Evolutionary conservation across 768 basidiomycete species (phyloP).

Genomic region (Boletus coccyginus): DNA sequence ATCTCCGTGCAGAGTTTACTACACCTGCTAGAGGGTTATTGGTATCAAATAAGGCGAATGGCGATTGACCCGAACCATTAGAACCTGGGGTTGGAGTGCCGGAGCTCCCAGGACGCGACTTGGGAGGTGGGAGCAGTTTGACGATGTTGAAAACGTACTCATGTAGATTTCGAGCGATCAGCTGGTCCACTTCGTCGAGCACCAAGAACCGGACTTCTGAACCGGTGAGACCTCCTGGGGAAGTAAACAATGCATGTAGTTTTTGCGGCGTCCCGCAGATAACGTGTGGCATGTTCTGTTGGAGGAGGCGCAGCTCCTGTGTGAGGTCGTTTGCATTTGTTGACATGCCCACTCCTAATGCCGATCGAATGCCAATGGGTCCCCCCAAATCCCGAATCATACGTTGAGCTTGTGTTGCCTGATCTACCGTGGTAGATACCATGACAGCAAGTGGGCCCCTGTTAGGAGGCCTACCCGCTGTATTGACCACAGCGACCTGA

Average conservation of each 20-base stretch:
- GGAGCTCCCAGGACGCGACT: slow-evolving; percentile 53
- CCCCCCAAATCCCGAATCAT: slow-evolving; percentile 95
- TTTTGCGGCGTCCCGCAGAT: slow-evolving; percentile 98
- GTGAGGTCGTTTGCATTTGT: slow-evolving; percentile 56
- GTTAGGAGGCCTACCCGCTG: slow-evolving; percentile 51
- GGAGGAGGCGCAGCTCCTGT: slow-evolving; percentile 79
- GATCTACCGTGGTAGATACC: slow-evolving; percentile 97
- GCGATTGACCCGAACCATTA: slow-evolving; percentile 34
- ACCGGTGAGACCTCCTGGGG: slow-evolving; percentile 72
- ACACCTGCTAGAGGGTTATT: slow-evolving; percentile 33
- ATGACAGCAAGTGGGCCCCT: slow-evolving; percentile 85
- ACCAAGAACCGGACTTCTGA: slow-evolving; percentile 91
- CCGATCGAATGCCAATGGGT: slow-evolving; percentile 88
- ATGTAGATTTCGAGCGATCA: slow-evolving; percentile 95
- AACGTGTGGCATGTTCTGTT: slow-evolving; percentile 92
- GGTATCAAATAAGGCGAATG: slow-evolving; percentile 50
- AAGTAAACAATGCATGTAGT: slow-evolving; percentile 85
- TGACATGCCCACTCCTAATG: slow-evolving; percentile 80
- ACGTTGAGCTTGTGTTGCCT: slow-evolving; percentile 94
- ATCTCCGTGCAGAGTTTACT: slow-evolving; percentile 49
- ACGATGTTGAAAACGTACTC: slow-evolving; percentile 94
- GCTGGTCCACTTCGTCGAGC: slow-evolving; percentile 95
- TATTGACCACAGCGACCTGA: slow-evolving; percentile 71
- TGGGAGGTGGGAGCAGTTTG: slow-evolving; percentile 86
- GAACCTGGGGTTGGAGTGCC: slow-evolving; percentile 34